A percentile compares a stretch with the other conserved stretches of the same genome.
Evolutionary conservation across 176 grass and related monocot genomes (phyloP).

Genomic region (Stipa capillata): DNA sequence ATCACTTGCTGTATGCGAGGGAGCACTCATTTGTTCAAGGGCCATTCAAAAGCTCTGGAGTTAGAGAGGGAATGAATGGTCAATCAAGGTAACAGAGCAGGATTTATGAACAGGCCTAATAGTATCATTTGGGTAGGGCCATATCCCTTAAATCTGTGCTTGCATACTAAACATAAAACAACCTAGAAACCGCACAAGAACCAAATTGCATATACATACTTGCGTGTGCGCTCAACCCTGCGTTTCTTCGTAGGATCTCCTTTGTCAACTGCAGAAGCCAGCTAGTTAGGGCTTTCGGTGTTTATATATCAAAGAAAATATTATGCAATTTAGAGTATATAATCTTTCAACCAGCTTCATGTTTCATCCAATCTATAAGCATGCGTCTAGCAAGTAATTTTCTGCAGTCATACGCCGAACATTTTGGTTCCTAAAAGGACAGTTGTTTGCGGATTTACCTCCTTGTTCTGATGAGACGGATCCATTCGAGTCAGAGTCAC

Average conservation of each 20-base stretch:
- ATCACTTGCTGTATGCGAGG: not conserved
- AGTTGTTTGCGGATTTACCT: constrained; percentile 19
- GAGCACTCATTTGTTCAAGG: not conserved
- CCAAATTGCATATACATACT: constrained; percentile 34
- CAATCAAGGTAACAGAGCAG: not conserved
- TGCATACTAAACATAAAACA: not conserved
- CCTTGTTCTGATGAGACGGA: constrained; percentile 54
- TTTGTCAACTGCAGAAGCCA: constrained; percentile 40
- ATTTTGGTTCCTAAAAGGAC: not conserved
- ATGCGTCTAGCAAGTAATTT: not conserved
- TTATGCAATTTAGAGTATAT: not conserved
- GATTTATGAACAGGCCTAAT: not conserved
- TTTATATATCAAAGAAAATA: not conserved
- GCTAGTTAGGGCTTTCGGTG: constrained; percentile 5
- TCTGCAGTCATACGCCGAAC: not conserved
- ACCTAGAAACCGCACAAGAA: not conserved
- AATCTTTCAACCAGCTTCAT: not conserved
- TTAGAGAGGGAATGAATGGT: not conserved
- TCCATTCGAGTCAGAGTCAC: constrained; percentile 32
- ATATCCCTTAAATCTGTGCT: not conserved
- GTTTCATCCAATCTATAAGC: not conserved
- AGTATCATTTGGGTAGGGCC: not conserved
- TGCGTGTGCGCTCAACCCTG: constrained; percentile 64
- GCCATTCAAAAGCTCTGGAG: not conserved
- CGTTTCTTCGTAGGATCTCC: constrained; percentile 77